Base-by-base conservation (phyloP, 495 filamentous ascomycete species). In the Hypoxylon fuscum region DNA sequence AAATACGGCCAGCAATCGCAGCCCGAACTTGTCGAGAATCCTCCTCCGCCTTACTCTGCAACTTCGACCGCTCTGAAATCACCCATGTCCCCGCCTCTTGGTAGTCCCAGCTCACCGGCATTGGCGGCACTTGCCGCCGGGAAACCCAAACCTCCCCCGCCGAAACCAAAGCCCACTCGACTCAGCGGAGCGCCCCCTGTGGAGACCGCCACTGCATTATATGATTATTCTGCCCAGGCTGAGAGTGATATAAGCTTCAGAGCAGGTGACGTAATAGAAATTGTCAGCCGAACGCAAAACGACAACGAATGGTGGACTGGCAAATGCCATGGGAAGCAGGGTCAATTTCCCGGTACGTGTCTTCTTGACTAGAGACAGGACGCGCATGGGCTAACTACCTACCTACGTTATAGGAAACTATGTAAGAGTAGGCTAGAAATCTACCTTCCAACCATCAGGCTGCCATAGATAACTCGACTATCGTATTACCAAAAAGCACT, bases 231-330 rank as follows among this genome's bases (percentile, higher is more conserved):
- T 60, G 95, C 95, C 15, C 93, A 97, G 68, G 93, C 93, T 2
- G 93, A 96, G 52, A 92, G 93, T 1, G 95, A 99, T 72, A 80
- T 99, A 49, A 96, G 90, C 68, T 99, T 99, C 71, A 85, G 81
- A 2, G 86, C 91, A 0, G 96, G 95, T 3, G 96, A 99, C 57
- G 77, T 90, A 22, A 98, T 99, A 66, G 93, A 97, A 72, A 91
- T 99, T 54, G 72, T 91, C 10, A 80, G 83, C 59, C 81, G 90
- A 41, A 96, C 93, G 10, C 79, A 79, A 12, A 96, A 96, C 62
- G 89, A 90, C 45, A 96, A 99, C 66, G 95, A 98, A 75, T 99
- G 95, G 95, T 99, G 95, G 95, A 87, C 81, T 1, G 95, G 95
- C 5, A 87, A 83, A 71, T 59, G 95, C 51, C 77, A 86, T 58